Percentiles rank a stretch among this genome's conserved stretches.
These are phyloP conservation scores for Epithemia pelagica DNA, from an alignment of 108 stramenopile genomes.

Conservation along the genomic window DNA sequence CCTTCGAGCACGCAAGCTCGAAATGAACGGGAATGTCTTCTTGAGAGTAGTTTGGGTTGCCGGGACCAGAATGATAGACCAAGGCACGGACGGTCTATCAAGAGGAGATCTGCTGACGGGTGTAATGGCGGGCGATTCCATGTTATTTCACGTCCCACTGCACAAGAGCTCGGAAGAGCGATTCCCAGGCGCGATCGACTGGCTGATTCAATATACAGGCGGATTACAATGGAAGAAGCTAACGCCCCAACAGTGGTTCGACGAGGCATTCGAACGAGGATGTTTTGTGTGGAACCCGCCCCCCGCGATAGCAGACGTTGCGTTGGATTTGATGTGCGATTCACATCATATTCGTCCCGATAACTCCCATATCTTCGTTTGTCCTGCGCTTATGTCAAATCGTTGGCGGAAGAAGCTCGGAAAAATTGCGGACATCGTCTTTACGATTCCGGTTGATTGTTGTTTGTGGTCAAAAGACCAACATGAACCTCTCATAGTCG, in stretches of 20 bases:
- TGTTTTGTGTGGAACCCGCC: constrained; percentile 25
- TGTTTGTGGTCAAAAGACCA: constrained; percentile 15
- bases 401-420: constrained; percentile 25
- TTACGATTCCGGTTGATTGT: constrained; percentile 14
- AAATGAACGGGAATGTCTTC: constrained; percentile 4
- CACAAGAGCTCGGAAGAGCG: too few species aligned
- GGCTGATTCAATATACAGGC: too few species aligned
- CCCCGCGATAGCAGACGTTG: constrained; percentile 24
- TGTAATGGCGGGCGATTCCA: constrained; percentile 15
- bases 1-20: constrained; percentile 18
- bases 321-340: constrained; percentile 20
- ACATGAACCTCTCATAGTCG: constrained; percentile 29
- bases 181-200: too few species aligned
- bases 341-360: constrained; percentile 20
- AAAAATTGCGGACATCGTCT: constrained; percentile 17
- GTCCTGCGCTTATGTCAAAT: constrained; percentile 35
- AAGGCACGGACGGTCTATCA: constrained; percentile 31
- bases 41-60: constrained; percentile 22
- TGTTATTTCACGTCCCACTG: constrained; percentile 22
- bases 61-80: constrained; percentile 39
- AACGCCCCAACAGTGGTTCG: too few species aligned
- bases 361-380: constrained; percentile 24
- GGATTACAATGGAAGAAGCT: too few species aligned
- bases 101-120: constrained; percentile 20
- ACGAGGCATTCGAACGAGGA: neutral